phyloP scores from a whole-genome alignment of 2,329 filamentous ascomycete genomes.

The Pseudocercospora musae region DNA sequence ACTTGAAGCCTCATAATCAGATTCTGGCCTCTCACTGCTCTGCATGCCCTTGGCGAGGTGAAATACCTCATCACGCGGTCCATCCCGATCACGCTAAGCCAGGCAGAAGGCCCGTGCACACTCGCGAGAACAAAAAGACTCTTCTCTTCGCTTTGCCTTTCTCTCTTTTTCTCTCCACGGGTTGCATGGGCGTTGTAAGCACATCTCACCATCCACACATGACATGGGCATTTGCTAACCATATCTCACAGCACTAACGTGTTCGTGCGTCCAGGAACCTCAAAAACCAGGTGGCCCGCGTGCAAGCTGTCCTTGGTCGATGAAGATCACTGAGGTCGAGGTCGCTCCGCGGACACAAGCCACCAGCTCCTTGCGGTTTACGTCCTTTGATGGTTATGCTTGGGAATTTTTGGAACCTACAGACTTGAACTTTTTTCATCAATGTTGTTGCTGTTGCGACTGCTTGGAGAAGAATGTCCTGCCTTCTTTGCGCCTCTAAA shows the following conservation, averaged over 20 bases:
- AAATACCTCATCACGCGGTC: background rate
- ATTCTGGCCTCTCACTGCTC: background rate
- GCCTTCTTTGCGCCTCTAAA: background rate
- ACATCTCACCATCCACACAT: background rate
- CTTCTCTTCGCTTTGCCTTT: background rate
- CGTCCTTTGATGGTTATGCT: background rate
- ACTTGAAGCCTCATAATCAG: background rate
- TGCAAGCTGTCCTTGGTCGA: too few species aligned
- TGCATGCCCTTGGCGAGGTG: background rate
- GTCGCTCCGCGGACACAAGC: background rate
- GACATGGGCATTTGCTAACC: background rate
- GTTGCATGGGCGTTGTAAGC: background rate
- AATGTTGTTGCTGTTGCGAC: slow-evolving; percentile 5
- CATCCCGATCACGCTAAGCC: background rate
- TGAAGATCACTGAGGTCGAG: too few species aligned
- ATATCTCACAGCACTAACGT: background rate
- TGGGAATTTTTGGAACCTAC: slow-evolving; percentile 1
- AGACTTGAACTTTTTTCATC: slow-evolving; percentile 7
- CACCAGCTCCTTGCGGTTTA: background rate
- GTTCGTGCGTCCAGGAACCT: background rate
- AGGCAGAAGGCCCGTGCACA: background rate
- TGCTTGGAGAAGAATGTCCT: slow-evolving; percentile 6
- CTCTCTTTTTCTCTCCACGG: background rate
- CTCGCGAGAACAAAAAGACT: background rate
- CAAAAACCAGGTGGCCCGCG: background rate